Percentiles rank a stretch among this genome's conserved stretches.
Conservation (phyloP, 1,284 basidiomycete genomes). For the Rhizoctonia solani region DNA sequence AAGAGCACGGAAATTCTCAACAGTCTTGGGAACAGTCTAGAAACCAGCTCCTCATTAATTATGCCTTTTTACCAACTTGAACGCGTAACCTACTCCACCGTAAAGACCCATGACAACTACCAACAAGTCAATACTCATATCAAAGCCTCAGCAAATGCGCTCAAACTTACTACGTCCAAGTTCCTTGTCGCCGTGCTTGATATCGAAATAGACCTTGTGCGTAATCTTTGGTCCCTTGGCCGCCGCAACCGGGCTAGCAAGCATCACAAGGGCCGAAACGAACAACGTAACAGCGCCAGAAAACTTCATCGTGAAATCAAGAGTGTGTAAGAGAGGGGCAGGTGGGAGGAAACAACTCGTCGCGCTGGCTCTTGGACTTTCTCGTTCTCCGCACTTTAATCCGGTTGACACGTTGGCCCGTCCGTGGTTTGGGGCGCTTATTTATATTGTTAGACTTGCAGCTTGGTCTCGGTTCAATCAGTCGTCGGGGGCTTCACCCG, state of each 20-base stretch:
- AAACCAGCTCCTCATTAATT: conserved; percentile 37
- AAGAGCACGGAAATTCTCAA: conserved; percentile 71
- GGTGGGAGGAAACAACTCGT: neutral
- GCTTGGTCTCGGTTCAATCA: no score
- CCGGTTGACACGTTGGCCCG: conserved; percentile 45
- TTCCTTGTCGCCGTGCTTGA: conserved; percentile 83
- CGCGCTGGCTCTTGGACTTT: neutral
- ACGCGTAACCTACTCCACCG: conserved; percentile 58
- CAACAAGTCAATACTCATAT: conserved; percentile 13
- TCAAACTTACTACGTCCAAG: conserved; percentile 73
- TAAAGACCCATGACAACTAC: conserved; percentile 83
- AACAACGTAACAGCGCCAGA: conserved; percentile 21
- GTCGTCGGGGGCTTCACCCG: no score
- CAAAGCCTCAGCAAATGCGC: conserved; percentile 32
- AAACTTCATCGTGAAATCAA: conserved; percentile 31
- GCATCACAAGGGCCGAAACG: conserved; percentile 7
- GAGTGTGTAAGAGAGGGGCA: neutral
- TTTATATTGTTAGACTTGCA: neutral
- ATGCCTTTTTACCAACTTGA: neutral
- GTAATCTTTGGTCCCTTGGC: conserved; percentile 81
- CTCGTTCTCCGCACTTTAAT: neutral
- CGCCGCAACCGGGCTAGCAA: conserved; percentile 10
- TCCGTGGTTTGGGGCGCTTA: conserved; percentile 35
- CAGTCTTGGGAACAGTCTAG: conserved; percentile 79
- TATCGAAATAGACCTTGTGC: conserved; percentile 91